Evolutionary conservation across 768 basidiomycete species (phyloP).

Genomic region (Amanita rimosa): DNA sequence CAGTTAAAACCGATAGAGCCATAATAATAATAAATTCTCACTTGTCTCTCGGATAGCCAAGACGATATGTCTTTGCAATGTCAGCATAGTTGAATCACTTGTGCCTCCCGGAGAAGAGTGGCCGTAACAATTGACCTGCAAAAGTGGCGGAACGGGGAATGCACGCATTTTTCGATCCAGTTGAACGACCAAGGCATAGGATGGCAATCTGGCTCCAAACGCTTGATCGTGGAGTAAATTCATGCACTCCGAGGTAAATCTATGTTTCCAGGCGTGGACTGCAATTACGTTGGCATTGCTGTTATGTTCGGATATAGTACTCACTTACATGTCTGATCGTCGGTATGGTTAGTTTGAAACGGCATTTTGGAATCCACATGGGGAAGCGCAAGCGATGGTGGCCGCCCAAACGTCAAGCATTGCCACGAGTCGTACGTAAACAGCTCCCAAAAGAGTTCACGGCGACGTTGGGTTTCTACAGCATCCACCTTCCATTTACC

Average conservation of each 20-base stretch:
- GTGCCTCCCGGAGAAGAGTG: constrained; percentile 35
- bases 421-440: constrained; percentile 45
- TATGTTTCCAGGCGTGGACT: constrained; percentile 66
- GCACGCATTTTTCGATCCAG: constrained; percentile 56
- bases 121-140: constrained; percentile 62
- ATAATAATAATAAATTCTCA: constrained; percentile 19
- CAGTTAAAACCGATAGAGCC: not conserved
- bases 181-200: constrained; percentile 56
- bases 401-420: constrained; percentile 60
- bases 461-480: constrained; percentile 47
- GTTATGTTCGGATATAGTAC: not conserved
- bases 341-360: constrained; percentile 30
- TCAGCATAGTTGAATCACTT: constrained; percentile 41
- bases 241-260: constrained; percentile 60
- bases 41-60: constrained; percentile 61
- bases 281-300: constrained; percentile 2
- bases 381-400: constrained; percentile 54
- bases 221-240: constrained; percentile 60
- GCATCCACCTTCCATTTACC: constrained; percentile 55
- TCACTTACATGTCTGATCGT: constrained; percentile 50
- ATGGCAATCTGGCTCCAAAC: constrained; percentile 58
- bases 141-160: constrained; percentile 52
- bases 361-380: constrained; percentile 63
- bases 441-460: constrained; percentile 60
- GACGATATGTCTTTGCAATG: constrained; percentile 56